phyloP scores from a whole-genome alignment of 768 basidiomycete species.

The Myochromella boudieri region DNA sequence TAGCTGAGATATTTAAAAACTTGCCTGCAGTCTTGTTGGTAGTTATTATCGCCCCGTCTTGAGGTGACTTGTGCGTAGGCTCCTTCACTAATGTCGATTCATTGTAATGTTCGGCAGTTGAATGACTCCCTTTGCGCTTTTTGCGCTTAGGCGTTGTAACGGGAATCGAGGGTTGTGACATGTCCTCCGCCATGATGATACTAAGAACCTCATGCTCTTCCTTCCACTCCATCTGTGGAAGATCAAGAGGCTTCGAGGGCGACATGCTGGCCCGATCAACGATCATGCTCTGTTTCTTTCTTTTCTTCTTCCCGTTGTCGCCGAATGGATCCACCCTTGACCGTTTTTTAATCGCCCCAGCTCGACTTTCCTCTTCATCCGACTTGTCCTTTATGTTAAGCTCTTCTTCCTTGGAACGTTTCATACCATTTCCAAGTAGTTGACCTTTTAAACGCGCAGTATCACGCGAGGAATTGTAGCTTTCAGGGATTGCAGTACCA shows the following conservation, averaged over 20 bases:
- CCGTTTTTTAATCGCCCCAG: conserved; percentile 59
- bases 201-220: conserved; percentile 2
- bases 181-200: conserved; percentile 2
- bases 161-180: not conserved
- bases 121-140: conserved; percentile 6
- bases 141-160: conserved; percentile 4
- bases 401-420: conserved; percentile 44
- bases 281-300: conserved; percentile 28
- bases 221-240: conserved; percentile 2
- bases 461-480: conserved; percentile 46
- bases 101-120: not conserved
- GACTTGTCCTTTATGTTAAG: conserved; percentile 24
- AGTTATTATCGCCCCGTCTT: not conserved
- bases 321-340: conserved; percentile 59
- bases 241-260: not conserved
- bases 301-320: conserved; percentile 45
- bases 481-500: conserved; percentile 61
- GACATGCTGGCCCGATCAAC: not conserved
- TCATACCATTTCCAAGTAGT: conserved; percentile 50
- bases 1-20: not conserved
- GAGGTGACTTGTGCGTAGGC: not conserved
- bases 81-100: not conserved
- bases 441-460: conserved; percentile 61
- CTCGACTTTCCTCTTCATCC: conserved; percentile 61
- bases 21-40: not conserved